phyloP scores from a whole-genome alignment of 176 grass and related monocot species.

The Ananas comosus region DNA sequence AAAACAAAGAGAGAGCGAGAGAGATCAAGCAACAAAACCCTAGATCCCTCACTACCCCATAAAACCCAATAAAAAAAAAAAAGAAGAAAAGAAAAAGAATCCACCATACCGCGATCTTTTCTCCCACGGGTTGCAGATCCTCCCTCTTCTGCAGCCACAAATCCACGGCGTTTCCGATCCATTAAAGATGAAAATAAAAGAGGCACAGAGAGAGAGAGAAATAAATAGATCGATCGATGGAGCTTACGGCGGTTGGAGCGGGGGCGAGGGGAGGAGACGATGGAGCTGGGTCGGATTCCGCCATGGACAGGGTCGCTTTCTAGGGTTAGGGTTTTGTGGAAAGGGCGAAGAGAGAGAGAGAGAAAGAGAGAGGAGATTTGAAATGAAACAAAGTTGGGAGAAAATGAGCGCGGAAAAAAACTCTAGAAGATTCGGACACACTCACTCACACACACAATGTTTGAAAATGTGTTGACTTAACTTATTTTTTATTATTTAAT shows the following conservation, averaged over 20 bases:
- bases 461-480: conserved; percentile 1
- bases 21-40: not conserved
- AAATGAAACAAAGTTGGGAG: conserved; percentile 1
- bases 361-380: conserved; percentile 11
- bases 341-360: not conserved
- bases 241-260: not conserved
- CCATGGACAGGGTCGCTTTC: conserved; percentile 29
- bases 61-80: not conserved
- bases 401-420: conserved; percentile 18
- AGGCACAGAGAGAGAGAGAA: conserved; percentile 18
- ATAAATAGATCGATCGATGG: too few relatives aligned
- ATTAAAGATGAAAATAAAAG: not conserved
- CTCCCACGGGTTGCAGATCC: conserved; percentile 48
- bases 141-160: conserved; percentile 38
- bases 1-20: not conserved
- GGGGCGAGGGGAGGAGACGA: conserved; percentile 12
- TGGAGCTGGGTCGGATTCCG: conserved; percentile 34
- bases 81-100: not conserved
- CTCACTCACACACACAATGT: not conserved
- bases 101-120: conserved; percentile 56
- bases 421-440: not conserved
- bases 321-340: conserved; percentile 41
- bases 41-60: not conserved
- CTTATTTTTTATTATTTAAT: too few relatives aligned
- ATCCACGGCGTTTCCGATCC: not conserved